Evolutionary conservation across 1,284 basidiomycete species (phyloP).

Genomic region (Lignosus rhinocerotis): DNA sequence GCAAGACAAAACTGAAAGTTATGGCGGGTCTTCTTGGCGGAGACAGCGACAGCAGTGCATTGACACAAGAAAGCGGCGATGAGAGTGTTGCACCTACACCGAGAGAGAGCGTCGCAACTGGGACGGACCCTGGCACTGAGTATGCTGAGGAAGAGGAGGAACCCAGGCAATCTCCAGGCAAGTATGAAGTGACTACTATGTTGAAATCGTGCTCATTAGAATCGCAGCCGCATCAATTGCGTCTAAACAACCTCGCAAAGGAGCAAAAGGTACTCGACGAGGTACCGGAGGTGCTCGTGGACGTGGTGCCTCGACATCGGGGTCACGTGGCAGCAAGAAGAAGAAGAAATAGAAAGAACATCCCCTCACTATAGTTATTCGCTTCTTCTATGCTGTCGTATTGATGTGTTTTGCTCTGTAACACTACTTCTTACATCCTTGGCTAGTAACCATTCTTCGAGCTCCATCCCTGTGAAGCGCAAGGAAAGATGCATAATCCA

Average conservation of each 20-base stretch:
- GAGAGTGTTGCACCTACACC: conserved; percentile 57
- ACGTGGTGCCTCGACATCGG: conserved; percentile 25
- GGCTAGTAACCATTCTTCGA: neutral
- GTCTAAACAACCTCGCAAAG: conserved; percentile 20
- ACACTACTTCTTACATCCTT: neutral
- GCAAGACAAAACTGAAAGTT: conserved; percentile 38
- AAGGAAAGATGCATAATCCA: conserved; percentile 24
- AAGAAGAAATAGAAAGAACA: conserved; percentile 25
- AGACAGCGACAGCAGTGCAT: conserved; percentile 77
- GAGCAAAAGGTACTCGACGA: conserved; percentile 18
- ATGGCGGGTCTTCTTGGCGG: conserved; percentile 71
- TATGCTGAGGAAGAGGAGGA: conserved; percentile 65
- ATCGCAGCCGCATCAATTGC: conserved; percentile 23
- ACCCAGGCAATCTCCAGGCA: conserved; percentile 50
- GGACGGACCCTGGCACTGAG: conserved; percentile 69
- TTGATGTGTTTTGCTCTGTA: conserved; percentile 12
- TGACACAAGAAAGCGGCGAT: conserved; percentile 78
- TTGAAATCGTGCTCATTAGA: neutral
- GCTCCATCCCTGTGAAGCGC: neutral
- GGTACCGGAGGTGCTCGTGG: conserved; percentile 21
- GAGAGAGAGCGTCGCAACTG: conserved; percentile 62
- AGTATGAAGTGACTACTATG: conserved; percentile 19
- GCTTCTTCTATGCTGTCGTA: conserved; percentile 5
- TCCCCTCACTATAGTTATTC: neutral
- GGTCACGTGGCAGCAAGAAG: conserved; percentile 24